phyloP scores from a whole-genome alignment of 1,284 basidiomycete species.

The Cutaneotrichosporon sp. region DNA sequence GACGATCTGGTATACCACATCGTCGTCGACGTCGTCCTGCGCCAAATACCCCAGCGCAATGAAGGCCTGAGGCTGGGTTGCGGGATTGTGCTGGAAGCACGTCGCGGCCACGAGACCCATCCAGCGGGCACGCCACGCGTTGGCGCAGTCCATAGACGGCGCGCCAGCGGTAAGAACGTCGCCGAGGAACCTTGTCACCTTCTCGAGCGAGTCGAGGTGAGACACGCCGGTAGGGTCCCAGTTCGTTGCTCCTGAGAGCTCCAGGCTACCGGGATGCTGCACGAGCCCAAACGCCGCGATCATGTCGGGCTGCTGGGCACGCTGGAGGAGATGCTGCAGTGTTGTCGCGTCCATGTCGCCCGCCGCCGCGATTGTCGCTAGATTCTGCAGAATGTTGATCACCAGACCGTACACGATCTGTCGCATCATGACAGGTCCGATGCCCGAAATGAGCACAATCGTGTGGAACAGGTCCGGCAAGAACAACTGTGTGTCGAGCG shows the following conservation, averaged over 20 bases:
- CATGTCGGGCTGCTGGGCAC: slow-evolving; percentile 57
- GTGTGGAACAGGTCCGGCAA: slow-evolving; percentile 76
- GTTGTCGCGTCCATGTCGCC: slow-evolving; percentile 37
- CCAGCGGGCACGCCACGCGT: slow-evolving; percentile 90
- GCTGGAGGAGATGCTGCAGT: slow-evolving; percentile 56
- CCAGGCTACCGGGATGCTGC: slow-evolving; percentile 25
- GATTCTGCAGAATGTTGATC: slow-evolving; percentile 71
- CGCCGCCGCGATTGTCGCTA: slow-evolving; percentile 42
- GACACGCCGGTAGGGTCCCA: slow-evolving; percentile 57
- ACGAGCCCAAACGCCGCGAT: slow-evolving; percentile 68
- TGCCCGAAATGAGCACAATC: slow-evolving; percentile 66
- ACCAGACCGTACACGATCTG: slow-evolving; percentile 74
- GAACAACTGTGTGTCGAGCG: slow-evolving; percentile 66
- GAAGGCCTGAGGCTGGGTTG: slow-evolving; percentile 84
- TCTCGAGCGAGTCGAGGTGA: slow-evolving; percentile 62
- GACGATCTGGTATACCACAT: slow-evolving; percentile 46
- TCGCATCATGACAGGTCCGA: slow-evolving; percentile 67
- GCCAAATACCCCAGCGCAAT: slow-evolving; percentile 75
- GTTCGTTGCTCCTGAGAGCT: slow-evolving; percentile 18
- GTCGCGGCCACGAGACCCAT: slow-evolving; percentile 87
- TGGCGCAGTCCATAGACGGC: slow-evolving; percentile 63
- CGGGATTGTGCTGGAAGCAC: slow-evolving; percentile 86
- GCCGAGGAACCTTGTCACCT: slow-evolving; percentile 61
- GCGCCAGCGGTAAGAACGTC: slow-evolving; percentile 63
- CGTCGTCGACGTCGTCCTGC: slow-evolving; percentile 61